A percentile compares a stretch with the other conserved stretches of the same genome.
Conservation (phyloP, 176 grass and related monocot species). For the Echinochloa phyllopogon region DNA sequence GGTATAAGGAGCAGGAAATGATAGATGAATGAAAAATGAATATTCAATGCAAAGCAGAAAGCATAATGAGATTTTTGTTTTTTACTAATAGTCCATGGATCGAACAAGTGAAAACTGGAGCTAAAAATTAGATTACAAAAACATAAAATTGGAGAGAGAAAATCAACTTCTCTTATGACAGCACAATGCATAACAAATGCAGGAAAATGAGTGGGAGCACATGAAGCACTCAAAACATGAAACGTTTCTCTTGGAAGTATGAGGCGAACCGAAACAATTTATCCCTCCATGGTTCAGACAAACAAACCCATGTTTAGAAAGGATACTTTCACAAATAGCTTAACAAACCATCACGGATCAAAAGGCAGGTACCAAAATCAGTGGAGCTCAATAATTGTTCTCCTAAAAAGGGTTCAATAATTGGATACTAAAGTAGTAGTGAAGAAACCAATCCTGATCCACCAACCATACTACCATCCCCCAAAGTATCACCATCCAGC, state of each 20-base stretch:
- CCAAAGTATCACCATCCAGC: constrained; percentile 35
- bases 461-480: constrained; percentile 19
- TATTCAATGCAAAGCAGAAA: background rate
- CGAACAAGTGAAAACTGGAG: background rate
- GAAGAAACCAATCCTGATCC: constrained; percentile 31
- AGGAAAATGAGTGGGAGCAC: background rate
- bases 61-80: background rate
- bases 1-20: background rate
- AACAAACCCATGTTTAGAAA: background rate
- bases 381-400: background rate
- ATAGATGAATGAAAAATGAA: constrained; percentile 19
- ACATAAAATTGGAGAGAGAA: background rate
- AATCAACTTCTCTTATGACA: background rate
- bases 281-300: background rate
- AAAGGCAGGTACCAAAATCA: constrained; percentile 11
- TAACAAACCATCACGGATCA: background rate
- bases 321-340: background rate
- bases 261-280: background rate
- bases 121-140: background rate
- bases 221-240: background rate
- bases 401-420: constrained; percentile 5
- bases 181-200: background rate
- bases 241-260: background rate
- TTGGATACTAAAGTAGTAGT: constrained; percentile 26
- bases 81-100: background rate